Conservation (phyloP, 176 grass and related monocot genomes). For the Musa beccarii region DNA sequence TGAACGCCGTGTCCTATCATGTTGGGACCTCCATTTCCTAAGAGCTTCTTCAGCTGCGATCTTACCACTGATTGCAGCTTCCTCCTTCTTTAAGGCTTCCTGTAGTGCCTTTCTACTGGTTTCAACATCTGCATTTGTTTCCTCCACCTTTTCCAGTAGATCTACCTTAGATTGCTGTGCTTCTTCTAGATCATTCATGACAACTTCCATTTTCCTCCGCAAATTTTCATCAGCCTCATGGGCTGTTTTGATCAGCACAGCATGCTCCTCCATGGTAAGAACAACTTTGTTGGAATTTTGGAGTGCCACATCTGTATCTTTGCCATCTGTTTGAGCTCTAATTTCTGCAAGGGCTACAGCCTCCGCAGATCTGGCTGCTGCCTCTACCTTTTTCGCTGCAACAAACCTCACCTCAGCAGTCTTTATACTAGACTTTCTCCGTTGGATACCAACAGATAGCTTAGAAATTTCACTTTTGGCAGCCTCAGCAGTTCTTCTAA, state of each 20-base stretch:
- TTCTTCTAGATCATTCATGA: conserved; percentile 53
- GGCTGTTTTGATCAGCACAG: conserved; percentile 33
- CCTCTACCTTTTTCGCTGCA: conserved; percentile 72
- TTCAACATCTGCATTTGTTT: conserved; percentile 58
- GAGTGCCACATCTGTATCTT: neutral
- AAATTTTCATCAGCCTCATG: conserved; percentile 36
- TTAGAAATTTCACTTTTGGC: conserved; percentile 33
- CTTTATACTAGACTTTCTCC: conserved; percentile 59
- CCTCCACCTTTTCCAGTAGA: conserved; percentile 76
- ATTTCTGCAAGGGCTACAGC: conserved; percentile 41
- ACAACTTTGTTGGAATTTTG: conserved; percentile 20
- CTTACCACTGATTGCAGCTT: conserved; percentile 43
- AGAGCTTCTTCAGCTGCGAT: conserved; percentile 45
- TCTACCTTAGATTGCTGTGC: conserved; percentile 49
- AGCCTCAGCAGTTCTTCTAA: conserved; percentile 39
- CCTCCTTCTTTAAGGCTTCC: conserved; percentile 71
- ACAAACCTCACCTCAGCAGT: conserved; percentile 58
- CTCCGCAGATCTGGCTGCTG: conserved; percentile 53
- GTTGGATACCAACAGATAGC: conserved; percentile 66
- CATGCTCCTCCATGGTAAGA: conserved; percentile 39
- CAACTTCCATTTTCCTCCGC: conserved; percentile 37
- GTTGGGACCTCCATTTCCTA: conserved; percentile 41
- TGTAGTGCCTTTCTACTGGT: conserved; percentile 65
- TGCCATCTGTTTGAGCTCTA: conserved; percentile 22
- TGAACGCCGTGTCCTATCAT: conserved; percentile 35